These are phyloP conservation scores for Mortierella sp. DNA, from an alignment of 371 early-diverging fungal genomes.

Conservation along the genomic window DNA sequence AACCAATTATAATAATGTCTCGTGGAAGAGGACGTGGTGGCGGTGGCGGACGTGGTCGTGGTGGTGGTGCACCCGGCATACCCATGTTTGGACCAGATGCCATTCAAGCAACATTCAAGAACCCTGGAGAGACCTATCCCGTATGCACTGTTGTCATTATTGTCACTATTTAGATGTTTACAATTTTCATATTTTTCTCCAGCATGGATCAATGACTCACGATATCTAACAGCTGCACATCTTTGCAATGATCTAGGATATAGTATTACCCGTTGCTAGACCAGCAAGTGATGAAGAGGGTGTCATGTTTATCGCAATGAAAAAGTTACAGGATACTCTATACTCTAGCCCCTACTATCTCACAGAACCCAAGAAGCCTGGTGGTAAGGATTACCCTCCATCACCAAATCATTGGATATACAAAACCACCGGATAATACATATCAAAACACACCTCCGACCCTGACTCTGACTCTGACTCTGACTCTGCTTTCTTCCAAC, in stretches of 20 bases:
- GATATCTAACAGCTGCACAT: neutral
- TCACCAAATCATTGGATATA: too few relatives aligned
- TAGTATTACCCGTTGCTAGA: slow-evolving; percentile 39
- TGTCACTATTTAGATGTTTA: neutral
- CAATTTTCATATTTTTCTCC: neutral
- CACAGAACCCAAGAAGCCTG: slow-evolving; percentile 46
- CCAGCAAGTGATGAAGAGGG: slow-evolving; percentile 38
- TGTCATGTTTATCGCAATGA: slow-evolving; percentile 39
- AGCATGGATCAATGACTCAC: too few relatives aligned
- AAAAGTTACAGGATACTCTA: slow-evolving; percentile 27
- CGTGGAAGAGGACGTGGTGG: slow-evolving; percentile 54
- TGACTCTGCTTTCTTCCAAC: too few relatives aligned
- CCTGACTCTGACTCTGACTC: neutral
- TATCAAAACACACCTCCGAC: too few relatives aligned
- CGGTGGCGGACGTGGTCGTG: slow-evolving; percentile 43
- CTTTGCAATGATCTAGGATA: slow-evolving; percentile 25
- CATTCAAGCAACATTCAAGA: slow-evolving; percentile 52
- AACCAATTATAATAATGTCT: slow-evolving; percentile 28
- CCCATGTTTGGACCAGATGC: slow-evolving; percentile 53
- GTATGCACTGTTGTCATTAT: slow-evolving; percentile 8
- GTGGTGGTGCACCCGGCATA: slow-evolving; percentile 38
- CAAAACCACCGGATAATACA: too few relatives aligned
- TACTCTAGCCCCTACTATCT: slow-evolving; percentile 40
- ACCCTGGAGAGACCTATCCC: slow-evolving; percentile 52
- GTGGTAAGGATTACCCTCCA: slow-evolving; percentile 10